Conservation (phyloP, 805 yeast genomes). For the Kuraishia floccosa region DNA sequence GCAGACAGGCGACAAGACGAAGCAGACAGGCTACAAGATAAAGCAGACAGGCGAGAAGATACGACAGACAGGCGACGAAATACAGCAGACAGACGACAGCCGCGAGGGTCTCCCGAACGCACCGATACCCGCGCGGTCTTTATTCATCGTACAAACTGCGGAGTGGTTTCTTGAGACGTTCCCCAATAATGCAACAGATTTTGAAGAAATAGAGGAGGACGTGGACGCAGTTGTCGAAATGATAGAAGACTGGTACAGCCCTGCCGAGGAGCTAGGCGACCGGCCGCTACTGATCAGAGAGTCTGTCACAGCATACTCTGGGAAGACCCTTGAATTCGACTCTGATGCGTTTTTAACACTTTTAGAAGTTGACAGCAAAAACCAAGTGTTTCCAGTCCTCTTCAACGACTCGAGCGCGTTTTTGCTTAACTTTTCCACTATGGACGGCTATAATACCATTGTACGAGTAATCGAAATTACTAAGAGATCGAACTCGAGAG, state of each 20-base stretch:
- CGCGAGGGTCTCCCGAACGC: too few species aligned
- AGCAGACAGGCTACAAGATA: too few species aligned
- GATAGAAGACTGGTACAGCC: conserved; percentile 15
- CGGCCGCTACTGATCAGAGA: conserved; percentile 15
- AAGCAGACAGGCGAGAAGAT: too few species aligned
- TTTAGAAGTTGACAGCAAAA: conserved; percentile 12
- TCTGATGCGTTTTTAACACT: conserved; percentile 15
- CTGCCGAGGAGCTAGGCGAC: conserved; percentile 5
- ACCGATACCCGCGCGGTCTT: not conserved
- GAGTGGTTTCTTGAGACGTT: conserved; percentile 8
- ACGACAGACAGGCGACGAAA: too few species aligned
- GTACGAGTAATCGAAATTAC: conserved; percentile 15
- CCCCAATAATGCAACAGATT: conserved; percentile 7
- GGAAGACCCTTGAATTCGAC: conserved; percentile 17
- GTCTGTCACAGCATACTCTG: conserved; percentile 14
- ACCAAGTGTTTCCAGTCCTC: conserved; percentile 19
- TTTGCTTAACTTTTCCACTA: conserved; percentile 14
- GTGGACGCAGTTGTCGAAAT: conserved; percentile 18
- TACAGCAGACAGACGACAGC: too few species aligned
- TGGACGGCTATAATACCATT: conserved; percentile 7
- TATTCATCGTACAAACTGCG: conserved; percentile 5
- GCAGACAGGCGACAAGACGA: too few species aligned
- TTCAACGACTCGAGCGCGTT: conserved; percentile 16
- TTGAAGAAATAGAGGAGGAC: conserved; percentile 12
- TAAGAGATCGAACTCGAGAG: conserved; percentile 11